These are phyloP conservation scores for Ascochyta rabiei DNA, from an alignment of 2,329 filamentous ascomycete genomes.

Conservation along the genomic window DNA sequence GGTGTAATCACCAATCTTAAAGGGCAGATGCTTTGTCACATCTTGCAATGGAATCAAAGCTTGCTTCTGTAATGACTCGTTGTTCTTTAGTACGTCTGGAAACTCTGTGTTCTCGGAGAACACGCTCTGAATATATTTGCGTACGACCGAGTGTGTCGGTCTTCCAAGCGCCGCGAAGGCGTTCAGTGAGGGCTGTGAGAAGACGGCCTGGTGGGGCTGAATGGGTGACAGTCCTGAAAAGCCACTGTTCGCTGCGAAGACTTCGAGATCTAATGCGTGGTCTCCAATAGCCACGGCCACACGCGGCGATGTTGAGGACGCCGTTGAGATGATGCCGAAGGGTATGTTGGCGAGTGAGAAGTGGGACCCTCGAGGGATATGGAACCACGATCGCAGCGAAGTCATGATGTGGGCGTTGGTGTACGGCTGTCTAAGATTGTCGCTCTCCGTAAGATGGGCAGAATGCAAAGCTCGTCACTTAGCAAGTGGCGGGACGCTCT, in stretches of 20 bases:
- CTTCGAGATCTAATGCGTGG: slow-evolving; percentile 71
- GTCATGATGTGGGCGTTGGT: slow-evolving; percentile 33
- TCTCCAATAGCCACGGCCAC: slow-evolving; percentile 75
- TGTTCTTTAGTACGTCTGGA: slow-evolving; percentile 67
- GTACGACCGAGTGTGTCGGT: slow-evolving; percentile 69
- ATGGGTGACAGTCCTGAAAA: slow-evolving; percentile 65
- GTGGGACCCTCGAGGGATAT: slow-evolving; percentile 64
- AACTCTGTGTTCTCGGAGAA: slow-evolving; percentile 65
- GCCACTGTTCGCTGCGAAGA: slow-evolving; percentile 64
- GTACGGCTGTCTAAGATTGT: slow-evolving; percentile 1
- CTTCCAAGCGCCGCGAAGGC: slow-evolving; percentile 75
- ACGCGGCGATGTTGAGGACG: slow-evolving; percentile 61
- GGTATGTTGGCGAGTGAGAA: slow-evolving; percentile 83
- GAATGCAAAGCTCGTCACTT: not conserved
- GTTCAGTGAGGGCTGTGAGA: slow-evolving; percentile 70
- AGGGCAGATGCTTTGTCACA: slow-evolving; percentile 72
- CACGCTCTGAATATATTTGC: slow-evolving; percentile 71
- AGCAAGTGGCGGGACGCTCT: slow-evolving; percentile 1
- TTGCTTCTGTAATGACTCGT: slow-evolving; percentile 61
- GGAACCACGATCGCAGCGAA: slow-evolving; percentile 60
- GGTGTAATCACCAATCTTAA: slow-evolving; percentile 82
- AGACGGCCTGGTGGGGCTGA: slow-evolving; percentile 64
- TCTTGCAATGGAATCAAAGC: slow-evolving; percentile 65
- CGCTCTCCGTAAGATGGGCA: not conserved
- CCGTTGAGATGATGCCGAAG: slow-evolving; percentile 78